A percentile compares a stretch with the other conserved stretches of the same genome.
phyloP scores from a whole-genome alignment of 2,329 filamentous ascomycete species.

The Trichoderma citrinoviride region DNA sequence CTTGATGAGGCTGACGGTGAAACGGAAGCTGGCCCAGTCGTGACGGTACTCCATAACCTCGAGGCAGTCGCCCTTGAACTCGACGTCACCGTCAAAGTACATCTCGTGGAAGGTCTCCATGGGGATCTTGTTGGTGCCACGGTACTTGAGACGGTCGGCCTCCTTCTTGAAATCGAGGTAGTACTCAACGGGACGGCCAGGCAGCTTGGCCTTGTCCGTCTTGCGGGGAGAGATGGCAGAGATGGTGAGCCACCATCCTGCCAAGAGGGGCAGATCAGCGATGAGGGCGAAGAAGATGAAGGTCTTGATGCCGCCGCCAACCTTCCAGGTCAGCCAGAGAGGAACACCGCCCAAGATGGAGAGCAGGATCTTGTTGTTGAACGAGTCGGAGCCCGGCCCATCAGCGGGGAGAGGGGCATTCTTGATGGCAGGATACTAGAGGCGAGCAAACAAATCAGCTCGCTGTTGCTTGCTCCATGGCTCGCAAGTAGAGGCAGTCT shows the following conservation, averaged over 20 bases:
- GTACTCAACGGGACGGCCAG: slow-evolving; percentile 83
- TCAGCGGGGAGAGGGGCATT: slow-evolving; percentile 94
- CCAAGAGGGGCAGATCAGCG: slow-evolving; percentile 74
- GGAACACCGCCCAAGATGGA: slow-evolving; percentile 69
- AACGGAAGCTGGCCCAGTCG: slow-evolving; percentile 94
- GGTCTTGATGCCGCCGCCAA: slow-evolving; percentile 82
- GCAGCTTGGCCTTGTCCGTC: slow-evolving; percentile 86
- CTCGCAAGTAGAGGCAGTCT: background rate
- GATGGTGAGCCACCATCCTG: slow-evolving; percentile 75
- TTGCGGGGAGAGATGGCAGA: slow-evolving; percentile 82
- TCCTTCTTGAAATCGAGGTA: slow-evolving; percentile 80
- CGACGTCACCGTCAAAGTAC: slow-evolving; percentile 93
- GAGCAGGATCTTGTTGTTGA: slow-evolving; percentile 79
- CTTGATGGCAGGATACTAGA: slow-evolving; percentile 66
- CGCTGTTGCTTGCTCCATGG: background rate
- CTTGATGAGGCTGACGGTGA: slow-evolving; percentile 81
- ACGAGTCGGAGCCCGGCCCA: slow-evolving; percentile 76
- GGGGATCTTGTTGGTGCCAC: slow-evolving; percentile 75
- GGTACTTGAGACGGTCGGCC: slow-evolving; percentile 63
- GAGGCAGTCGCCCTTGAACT: slow-evolving; percentile 90
- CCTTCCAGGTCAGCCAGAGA: slow-evolving; percentile 77
- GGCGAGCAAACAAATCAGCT: background rate
- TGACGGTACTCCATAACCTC: slow-evolving; percentile 92
- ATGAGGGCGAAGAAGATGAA: slow-evolving; percentile 84
- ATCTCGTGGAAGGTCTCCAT: slow-evolving; percentile 96